These are phyloP conservation scores for Boletus rufocinnamomeus DNA, from an alignment of 768 basidiomycete species.

Conservation along the genomic window DNA sequence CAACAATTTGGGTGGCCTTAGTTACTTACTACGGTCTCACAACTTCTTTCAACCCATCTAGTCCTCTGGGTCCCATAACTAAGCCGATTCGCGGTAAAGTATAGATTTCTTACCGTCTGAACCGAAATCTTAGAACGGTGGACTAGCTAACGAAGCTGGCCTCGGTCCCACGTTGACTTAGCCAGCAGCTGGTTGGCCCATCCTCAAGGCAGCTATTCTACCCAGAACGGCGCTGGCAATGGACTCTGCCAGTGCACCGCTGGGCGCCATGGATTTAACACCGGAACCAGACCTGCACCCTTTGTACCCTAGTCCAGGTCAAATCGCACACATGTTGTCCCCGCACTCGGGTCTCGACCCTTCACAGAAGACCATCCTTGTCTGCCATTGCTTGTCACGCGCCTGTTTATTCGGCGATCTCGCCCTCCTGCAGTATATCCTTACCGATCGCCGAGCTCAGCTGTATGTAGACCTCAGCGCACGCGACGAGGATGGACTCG, in stretches of 20 bases:
- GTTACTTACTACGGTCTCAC: conserved; percentile 5
- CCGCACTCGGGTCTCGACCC: conserved; percentile 68
- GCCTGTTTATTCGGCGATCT: conserved; percentile 81
- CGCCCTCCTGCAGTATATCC: conserved; percentile 66
- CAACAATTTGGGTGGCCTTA: background rate
- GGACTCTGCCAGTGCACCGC: conserved; percentile 29
- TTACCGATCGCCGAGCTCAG: conserved; percentile 68
- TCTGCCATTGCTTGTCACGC: conserved; percentile 72
- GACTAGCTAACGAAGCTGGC: conserved; percentile 10
- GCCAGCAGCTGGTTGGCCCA: conserved; percentile 8
- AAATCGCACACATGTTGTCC: conserved; percentile 64
- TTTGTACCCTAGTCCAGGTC: conserved; percentile 65
- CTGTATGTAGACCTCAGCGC: conserved; percentile 63
- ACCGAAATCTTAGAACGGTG: conserved; percentile 14
- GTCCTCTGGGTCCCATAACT: conserved; percentile 4
- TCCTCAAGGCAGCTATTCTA: conserved; percentile 7
- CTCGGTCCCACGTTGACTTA: conserved; percentile 5
- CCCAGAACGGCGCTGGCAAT: conserved; percentile 23
- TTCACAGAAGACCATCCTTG: conserved; percentile 66
- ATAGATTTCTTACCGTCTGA: conserved; percentile 19
- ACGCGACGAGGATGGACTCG: conserved; percentile 85
- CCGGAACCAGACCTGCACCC: conserved; percentile 83
- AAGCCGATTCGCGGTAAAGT: conserved; percentile 9
- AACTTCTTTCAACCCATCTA: conserved; percentile 9
- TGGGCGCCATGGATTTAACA: conserved; percentile 52